Evolutionary conservation across 1,139 yeast genomes (phyloP).

Genomic region (Yamadazyma diospyri): DNA sequence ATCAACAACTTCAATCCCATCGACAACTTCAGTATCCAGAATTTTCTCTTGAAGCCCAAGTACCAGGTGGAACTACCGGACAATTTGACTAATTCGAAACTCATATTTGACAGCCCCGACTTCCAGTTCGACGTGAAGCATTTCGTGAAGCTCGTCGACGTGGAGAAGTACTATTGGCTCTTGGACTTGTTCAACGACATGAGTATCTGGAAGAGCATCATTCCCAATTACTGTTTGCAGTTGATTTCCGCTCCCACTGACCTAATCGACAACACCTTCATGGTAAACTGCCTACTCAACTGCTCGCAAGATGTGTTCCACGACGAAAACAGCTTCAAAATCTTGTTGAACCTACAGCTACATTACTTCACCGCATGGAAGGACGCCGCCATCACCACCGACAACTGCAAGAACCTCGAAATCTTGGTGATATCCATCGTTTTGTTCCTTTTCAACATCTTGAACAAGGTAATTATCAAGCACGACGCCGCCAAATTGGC

Average conservation of each 20-base stretch:
- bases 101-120: slow-evolving; percentile 14
- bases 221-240: slow-evolving; percentile 33
- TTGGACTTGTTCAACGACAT: slow-evolving; percentile 40
- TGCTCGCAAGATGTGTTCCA: slow-evolving; percentile 19
- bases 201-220: slow-evolving; percentile 36
- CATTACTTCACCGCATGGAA: slow-evolving; percentile 22
- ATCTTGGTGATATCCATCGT: slow-evolving; percentile 25
- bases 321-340: slow-evolving; percentile 13
- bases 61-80: slow-evolving; percentile 12
- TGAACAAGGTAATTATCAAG: slow-evolving; percentile 4
- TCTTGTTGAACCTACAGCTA: slow-evolving; percentile 23
- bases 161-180: slow-evolving; percentile 37
- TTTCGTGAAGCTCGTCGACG: slow-evolving; percentile 20
- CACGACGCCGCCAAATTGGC: slow-evolving; percentile 12
- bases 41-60: slow-evolving; percentile 15
- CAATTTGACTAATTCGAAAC: slow-evolving; percentile 14
- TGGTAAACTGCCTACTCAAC: slow-evolving; percentile 29
- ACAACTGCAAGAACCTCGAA: slow-evolving; percentile 18
- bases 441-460: slow-evolving; percentile 6
- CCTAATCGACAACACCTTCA: slow-evolving; percentile 15
- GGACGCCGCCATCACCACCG: slow-evolving; percentile 13
- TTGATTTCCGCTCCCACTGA: slow-evolving; percentile 8
- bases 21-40: slow-evolving; percentile 14
- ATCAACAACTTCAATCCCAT: slow-evolving; percentile 10
- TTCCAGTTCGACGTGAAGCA: slow-evolving; percentile 14